Evolutionary conservation across 2,329 filamentous ascomycete genomes (phyloP), one percentile per base, ranked within the genome.

Genomic region (Venturiaceae sp.): DNA sequence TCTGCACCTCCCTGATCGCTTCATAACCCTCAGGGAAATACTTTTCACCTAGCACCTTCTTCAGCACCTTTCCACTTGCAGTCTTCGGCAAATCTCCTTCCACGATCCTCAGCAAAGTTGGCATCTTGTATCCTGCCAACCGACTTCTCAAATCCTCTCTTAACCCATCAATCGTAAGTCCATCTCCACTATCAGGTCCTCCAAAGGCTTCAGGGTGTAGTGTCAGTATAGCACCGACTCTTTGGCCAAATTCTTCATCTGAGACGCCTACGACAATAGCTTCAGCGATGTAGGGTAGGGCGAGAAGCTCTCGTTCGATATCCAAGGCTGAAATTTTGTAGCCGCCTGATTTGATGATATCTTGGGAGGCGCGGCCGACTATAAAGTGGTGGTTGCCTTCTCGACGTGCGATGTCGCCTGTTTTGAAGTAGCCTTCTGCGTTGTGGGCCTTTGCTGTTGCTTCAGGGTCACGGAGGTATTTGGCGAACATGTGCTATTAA

Each of bases 241-340:
- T 71, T 66, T 83, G 78, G 2, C 79, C 78, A 66, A 76, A 82
- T 67, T 81, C 78, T 19, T 78, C 73, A 61, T 81, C 78, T 0
- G 72, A 67, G n/a, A 82, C 71, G 1, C 79, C 79, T 3, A 82
- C 77, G 1, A 81, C 76, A 63, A 78, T 78, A 4, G 76, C 78
- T 66, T 82, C 80, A 52, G 75, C 69, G 34, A 81, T 71, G 33
- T 75, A 74, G 1, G 75, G 71, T 56, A 82, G 63, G 0, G 72
- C 71, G 26, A 82, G 69, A 62, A 81, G 73, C 61, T 81, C 78
- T 19, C 79, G 71, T 65, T 82, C 80, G 32, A 82, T 77, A 54
- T 82, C 79, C 11, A 81, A 66, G 0, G 79, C 79, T 0, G 76
- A 79, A 36, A 81, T 77, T 66, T 81, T 82, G 63, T 81, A 81